Evolutionary conservation across 352 stramenopile genomes (phyloP).

Genomic region (Phytopythium boreale): DNA sequence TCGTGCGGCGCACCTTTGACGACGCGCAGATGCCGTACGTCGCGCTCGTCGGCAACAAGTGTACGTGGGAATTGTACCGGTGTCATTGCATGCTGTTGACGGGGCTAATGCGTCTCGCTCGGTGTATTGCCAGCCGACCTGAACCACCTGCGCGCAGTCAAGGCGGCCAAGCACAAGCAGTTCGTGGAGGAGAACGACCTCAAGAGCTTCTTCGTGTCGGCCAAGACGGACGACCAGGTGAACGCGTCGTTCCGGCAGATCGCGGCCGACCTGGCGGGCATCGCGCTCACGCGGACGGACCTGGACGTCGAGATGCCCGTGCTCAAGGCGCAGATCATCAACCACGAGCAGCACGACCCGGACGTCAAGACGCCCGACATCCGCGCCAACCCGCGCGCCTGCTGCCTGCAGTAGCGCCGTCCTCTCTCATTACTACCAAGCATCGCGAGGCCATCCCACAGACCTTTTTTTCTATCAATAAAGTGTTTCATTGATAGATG

Average conservation of each 20-base stretch:
- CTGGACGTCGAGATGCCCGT: constrained; percentile 81
- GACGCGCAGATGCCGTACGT: constrained; percentile 88
- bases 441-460: background rate
- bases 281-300: constrained; percentile 83
- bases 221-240: constrained; percentile 93
- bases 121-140: constrained; percentile 66
- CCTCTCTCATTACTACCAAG: constrained; percentile 2
- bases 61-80: constrained; percentile 29
- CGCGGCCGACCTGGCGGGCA: constrained; percentile 75
- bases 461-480: constrained; percentile 33
- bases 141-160: constrained; percentile 89
- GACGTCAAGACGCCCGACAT: constrained; percentile 83
- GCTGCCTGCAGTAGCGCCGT: constrained; percentile 40
- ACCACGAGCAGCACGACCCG: constrained; percentile 90
- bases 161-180: constrained; percentile 85
- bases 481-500: constrained; percentile 77
- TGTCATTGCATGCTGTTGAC: constrained; percentile 1
- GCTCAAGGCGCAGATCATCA: constrained; percentile 91
- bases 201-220: constrained; percentile 91
- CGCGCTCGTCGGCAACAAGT: constrained; percentile 91
- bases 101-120: background rate
- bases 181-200: constrained; percentile 93
- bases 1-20: constrained; percentile 89
- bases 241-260: constrained; percentile 86
- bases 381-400: constrained; percentile 43